Base-by-base conservation (phyloP, 371 early-diverging fungal species). In the Syncephalastrum sp. region DNA sequence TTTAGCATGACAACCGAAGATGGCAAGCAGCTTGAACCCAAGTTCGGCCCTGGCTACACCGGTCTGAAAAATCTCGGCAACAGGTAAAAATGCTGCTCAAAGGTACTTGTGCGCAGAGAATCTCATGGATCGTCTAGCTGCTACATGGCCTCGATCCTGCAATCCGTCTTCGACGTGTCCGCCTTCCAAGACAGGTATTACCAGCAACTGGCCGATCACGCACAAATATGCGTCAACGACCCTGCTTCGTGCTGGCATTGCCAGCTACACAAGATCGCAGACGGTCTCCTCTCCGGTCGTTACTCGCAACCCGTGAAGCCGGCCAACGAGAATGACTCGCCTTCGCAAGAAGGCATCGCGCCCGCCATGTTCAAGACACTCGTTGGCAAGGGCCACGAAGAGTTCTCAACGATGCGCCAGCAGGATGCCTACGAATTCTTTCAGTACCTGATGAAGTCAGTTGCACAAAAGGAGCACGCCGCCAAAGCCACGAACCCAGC, bases 341-440 rank as follows among this genome's bases (percentile, higher is more conserved):
- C 74, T 8, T 77, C 74, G 3, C 88, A 90, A 60, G 73, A 79
- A 13, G 91, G 91, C 42, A 82, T 91, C 53, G 68, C 85, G 3
- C 98, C 99, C 1, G 69, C 82, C 16, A 94, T 94, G 94, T 95
- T 97, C 74, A 98, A 98, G 66, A 71, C 80, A 0, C 66, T 96
- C 5, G 77, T 96, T n/a, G 94, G 93, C 17, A 85, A 86, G 54
- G 93, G 88, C 17, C 95, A 97, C 64, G 73, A 83, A 12, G 99
- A 97, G 65, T 98, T 98, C 58, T 85, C 91, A 4, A 90, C 95
- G 0, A 96, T 96, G 96, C 82, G 94, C 45, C 99, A 98, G 69
- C 99, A 98, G 82, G 99, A 98, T 69, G 95, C 97, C 0, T 94
- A 86, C 70, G 99, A 98, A 72, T 97, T 94, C 63, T 83, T 94